Base-by-base conservation (phyloP, 2,329 filamentous ascomycete species). In the Paraconiothyrium sp. region DNA sequence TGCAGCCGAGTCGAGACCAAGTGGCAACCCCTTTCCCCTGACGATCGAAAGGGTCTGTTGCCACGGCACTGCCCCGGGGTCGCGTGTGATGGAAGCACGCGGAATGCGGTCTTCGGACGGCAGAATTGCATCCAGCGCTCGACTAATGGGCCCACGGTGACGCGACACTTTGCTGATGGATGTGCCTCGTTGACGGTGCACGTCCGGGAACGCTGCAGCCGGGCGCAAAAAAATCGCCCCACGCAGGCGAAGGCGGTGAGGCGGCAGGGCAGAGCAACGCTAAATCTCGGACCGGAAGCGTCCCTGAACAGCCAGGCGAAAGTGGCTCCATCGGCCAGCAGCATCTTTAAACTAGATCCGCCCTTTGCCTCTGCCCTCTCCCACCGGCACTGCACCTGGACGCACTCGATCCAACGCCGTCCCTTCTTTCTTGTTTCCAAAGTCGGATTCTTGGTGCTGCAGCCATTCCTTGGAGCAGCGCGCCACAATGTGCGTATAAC, bases 341-440 rank as follows among this genome's bases (percentile, higher is more conserved):
- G 63, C 69, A 65, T 67, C 66, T 71, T 64, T 66, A 71, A 67
- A 70, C 72, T 71, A 72, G 71, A 66, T 66, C 68, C 41, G 24
- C 69, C 71, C 71, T 71, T 71, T 67, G 64, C 70, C 55, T 61
- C 57, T 61, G 34, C 61, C 37, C 61, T 59, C 64, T 54, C 54
- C 57, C 60, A 60, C 65, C 67, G 64, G 58, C 60, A 65, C 67
- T 65, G 63, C 64, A 59, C 61, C 65, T 50, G 59, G 51, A 60
- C 62, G 61, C 46, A 49, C 64, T 59, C 57, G 61, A 41, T 35
- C 54, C 46, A 37, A 51, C 55, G 46, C 35, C 35, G 51, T 56
- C 51, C 54, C 47, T 65, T 46, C 9, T 41, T 27, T 46, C 54
- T 43, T 24, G 52, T 63, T 37, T 4, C 39, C 3, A 39, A 37